phyloP scores from a whole-genome alignment of 139 green algal genomes.

The Micractinium sp. region DNA sequence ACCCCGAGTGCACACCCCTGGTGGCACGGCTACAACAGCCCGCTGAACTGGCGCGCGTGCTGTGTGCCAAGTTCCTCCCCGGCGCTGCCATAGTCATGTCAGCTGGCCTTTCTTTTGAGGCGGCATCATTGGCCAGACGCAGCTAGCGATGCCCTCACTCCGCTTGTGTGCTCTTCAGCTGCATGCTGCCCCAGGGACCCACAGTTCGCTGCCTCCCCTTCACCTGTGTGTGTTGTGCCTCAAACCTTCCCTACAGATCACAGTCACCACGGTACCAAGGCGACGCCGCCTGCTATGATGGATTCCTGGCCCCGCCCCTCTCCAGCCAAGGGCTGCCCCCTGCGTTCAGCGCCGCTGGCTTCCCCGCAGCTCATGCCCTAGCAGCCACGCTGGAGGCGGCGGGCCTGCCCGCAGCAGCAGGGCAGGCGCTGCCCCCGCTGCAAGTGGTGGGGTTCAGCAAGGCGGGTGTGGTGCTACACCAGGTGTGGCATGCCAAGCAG shows the following conservation, averaged over 20 bases:
- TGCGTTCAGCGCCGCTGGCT: background rate
- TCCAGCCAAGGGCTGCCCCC: background rate
- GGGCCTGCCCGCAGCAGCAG: background rate
- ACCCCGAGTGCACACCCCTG: background rate
- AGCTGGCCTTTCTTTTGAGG: background rate
- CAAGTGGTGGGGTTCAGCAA: conserved; percentile 61
- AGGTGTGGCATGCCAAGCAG: conserved; percentile 16
- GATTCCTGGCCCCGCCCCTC: conserved; percentile 6
- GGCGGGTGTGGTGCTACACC: conserved; percentile 67
- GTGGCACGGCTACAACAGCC: conserved; percentile 42
- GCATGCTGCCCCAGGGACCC: too few relatives aligned
- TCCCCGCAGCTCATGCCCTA: conserved; percentile 1
- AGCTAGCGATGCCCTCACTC: too few relatives aligned
- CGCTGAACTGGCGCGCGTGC: background rate
- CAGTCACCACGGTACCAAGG: conserved; percentile 36
- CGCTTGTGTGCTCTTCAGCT: background rate
- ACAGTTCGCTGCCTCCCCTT: background rate
- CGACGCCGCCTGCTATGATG: conserved; percentile 49
- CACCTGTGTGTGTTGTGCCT: background rate
- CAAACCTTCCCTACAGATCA: conserved; percentile 18
- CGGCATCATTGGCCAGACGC: too few relatives aligned
- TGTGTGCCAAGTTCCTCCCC: conserved; percentile 51
- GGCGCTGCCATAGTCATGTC: conserved; percentile 22
- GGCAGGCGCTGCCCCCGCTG: background rate
- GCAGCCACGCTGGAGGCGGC: conserved; percentile 4